phyloP scores from a whole-genome alignment of 2,329 filamentous ascomycete species.

The Escovopsis weberi region DNA sequence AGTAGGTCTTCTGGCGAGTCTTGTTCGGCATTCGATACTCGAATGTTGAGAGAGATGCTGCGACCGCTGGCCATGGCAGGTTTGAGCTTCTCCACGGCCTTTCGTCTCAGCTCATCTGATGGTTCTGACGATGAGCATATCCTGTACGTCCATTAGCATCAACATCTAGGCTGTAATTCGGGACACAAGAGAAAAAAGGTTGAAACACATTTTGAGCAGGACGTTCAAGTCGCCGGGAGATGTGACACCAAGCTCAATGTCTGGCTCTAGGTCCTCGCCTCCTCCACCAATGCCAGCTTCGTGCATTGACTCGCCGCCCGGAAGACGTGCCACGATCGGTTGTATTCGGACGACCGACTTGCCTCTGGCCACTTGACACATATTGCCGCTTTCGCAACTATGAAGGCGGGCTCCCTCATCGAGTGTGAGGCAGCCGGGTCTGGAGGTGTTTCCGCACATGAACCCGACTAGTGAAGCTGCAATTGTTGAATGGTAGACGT shows the following conservation, averaged over 20 bases:
- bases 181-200: no score
- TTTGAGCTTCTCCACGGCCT: conserved; percentile 5
- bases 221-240: conserved; percentile 37
- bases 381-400: conserved; percentile 65
- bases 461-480: conserved; percentile 59
- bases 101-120: conserved; percentile 1
- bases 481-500: conserved; percentile 37
- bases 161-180: background rate
- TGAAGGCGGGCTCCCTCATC: conserved; percentile 54
- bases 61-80: conserved; percentile 10
- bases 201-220: conserved; percentile 24
- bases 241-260: conserved; percentile 48
- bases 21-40: conserved; percentile 7
- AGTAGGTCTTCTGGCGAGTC: conserved; percentile 5
- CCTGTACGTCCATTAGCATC: conserved; percentile 5
- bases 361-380: conserved; percentile 35
- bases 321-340: conserved; percentile 56
- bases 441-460: conserved; percentile 54
- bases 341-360: conserved; percentile 56
- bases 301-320: conserved; percentile 45
- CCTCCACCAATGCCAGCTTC: conserved; percentile 73
- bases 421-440: conserved; percentile 57
- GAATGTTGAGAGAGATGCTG: conserved; percentile 13
- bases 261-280: conserved; percentile 55
- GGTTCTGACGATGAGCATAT: conserved; percentile 6